Evolutionary conservation across 2,329 filamentous ascomycete species (phyloP), one percentile per base, ranked within the genome.

Genomic region (Phialemonium atrogriseum): DNA sequence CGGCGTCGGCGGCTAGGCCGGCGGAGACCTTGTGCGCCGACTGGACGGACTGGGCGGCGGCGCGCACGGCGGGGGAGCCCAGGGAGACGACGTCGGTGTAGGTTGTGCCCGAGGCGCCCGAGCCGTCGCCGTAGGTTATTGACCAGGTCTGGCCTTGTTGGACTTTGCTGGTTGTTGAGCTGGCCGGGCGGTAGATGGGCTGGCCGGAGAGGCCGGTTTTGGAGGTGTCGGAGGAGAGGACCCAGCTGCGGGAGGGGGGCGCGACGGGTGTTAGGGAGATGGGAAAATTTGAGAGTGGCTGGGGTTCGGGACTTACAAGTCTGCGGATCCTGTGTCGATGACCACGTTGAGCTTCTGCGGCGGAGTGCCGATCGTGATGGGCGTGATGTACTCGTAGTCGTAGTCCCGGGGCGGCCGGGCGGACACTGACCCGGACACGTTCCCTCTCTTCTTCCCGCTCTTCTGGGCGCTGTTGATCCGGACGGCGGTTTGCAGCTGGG

Each of bases 321-420:
- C 62, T 9, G 60, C 58, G 3, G 61, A 66, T 1, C 62, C 63
- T 2, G 64, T 67, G 35, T 67, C 62, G 27, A 67, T 61, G 41
- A 64, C 55, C 29, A 67, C 44, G 21, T 58, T 54, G 28, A 66
- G 46, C 1, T 54, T 60, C 40, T 65, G 58, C 7, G 58, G n/a
- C n/a, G n/a, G n/a, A n/a, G n/a, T n/a, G n/a, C n/a, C n/a, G n/a
- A n/a, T n/a, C n/a, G n/a, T n/a, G n/a, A n/a, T n/a, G n/a, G n/a
- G n/a, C n/a, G n/a, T n/a, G n/a, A n/a, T n/a, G n/a, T n/a, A n/a
- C n/a, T n/a, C n/a, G n/a, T n/a, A n/a, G n/a, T n/a, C n/a, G n/a
- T n/a, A n/a, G n/a, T n/a, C n/a, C n/a, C n/a, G n/a, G n/a, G n/a
- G n/a, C n/a, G n/a, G n/a, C n/a, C n/a, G n/a, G n/a, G n/a, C n/a